Evolutionary conservation across 768 basidiomycete species (phyloP).

Genomic region (Tylopilus rubrobrunneus): DNA sequence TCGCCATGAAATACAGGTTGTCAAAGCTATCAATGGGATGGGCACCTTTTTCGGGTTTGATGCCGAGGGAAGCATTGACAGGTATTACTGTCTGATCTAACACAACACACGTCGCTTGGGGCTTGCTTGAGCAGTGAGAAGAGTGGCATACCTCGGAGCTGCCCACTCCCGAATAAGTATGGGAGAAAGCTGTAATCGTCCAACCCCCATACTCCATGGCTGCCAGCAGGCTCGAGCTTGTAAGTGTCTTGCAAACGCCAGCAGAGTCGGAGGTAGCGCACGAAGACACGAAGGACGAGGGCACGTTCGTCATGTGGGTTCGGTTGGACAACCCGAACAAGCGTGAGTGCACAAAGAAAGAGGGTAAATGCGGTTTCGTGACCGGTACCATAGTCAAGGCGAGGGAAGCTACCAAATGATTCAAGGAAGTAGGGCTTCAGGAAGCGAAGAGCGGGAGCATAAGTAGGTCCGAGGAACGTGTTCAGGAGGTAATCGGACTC

Average conservation of each 20-base stretch:
- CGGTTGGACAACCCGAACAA: slow-evolving; percentile 62
- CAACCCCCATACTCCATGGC: slow-evolving; percentile 97
- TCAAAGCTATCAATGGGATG: slow-evolving; percentile 32
- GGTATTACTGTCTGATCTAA: slow-evolving; percentile 62
- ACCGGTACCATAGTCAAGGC: slow-evolving; percentile 96
- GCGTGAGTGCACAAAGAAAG: slow-evolving; percentile 69
- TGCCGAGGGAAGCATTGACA: slow-evolving; percentile 59
- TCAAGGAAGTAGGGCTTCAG: slow-evolving; percentile 74
- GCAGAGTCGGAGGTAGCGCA: slow-evolving; percentile 75
- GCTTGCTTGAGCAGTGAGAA: background rate
- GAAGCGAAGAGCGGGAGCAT: slow-evolving; percentile 48
- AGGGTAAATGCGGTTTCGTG: slow-evolving; percentile 89
- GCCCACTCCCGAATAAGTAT: slow-evolving; percentile 88
- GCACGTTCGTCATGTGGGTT: slow-evolving; percentile 57
- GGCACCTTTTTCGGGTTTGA: slow-evolving; percentile 35
- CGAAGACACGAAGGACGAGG: slow-evolving; percentile 58
- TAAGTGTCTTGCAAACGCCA: slow-evolving; percentile 89
- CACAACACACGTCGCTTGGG: slow-evolving; percentile 1
- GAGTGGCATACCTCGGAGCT: slow-evolving; percentile 64
- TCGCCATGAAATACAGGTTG: slow-evolving; percentile 79
- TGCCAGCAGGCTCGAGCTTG: slow-evolving; percentile 91
- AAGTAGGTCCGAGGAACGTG: slow-evolving; percentile 44
- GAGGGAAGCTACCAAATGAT: slow-evolving; percentile 85
- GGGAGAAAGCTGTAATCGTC: slow-evolving; percentile 89
- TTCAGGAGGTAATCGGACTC: slow-evolving; percentile 50